Evolutionary conservation across 192 early-diverging fungal genomes (phyloP).

Genomic region (Lobulomyces angularis): DNA sequence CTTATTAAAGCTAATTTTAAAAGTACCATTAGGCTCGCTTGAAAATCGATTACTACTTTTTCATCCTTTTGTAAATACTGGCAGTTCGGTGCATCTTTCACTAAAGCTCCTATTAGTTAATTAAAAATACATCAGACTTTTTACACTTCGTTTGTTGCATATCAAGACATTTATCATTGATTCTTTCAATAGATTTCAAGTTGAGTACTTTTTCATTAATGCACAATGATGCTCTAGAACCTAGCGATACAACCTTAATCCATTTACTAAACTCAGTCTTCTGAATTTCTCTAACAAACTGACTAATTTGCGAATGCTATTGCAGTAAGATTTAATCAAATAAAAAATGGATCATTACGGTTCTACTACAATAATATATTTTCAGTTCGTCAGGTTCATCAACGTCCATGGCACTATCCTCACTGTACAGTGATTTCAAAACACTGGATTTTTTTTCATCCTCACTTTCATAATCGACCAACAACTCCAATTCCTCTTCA

Average conservation of each 20-base stretch:
- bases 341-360: too few species aligned
- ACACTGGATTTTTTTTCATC: too few species aligned
- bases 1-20: not conserved
- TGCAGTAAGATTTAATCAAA: too few species aligned
- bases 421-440: too few species aligned
- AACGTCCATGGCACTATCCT: too few species aligned
- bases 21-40: too few species aligned
- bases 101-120: not conserved
- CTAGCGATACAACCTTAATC: conserved; percentile 55
- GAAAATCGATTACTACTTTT: conserved; percentile 2
- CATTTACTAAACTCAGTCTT: conserved; percentile 59
- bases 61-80: not conserved
- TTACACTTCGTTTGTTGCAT: conserved; percentile 54
- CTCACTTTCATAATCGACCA: too few species aligned
- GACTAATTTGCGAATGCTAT: conserved; percentile 84
- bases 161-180: conserved; percentile 80
- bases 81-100: conserved; percentile 3
- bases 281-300: conserved; percentile 73
- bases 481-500: too few species aligned
- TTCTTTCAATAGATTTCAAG: conserved; percentile 24
- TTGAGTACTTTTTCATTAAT: conserved; percentile 58
- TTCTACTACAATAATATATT: too few species aligned
- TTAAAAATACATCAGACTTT: not conserved
- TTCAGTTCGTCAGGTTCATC: too few species aligned
- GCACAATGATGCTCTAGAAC: conserved; percentile 73